phyloP scores from a whole-genome alignment of 225 moss, liverwort and hornwort species.

The Pseudisothecium myosuroides region DNA sequence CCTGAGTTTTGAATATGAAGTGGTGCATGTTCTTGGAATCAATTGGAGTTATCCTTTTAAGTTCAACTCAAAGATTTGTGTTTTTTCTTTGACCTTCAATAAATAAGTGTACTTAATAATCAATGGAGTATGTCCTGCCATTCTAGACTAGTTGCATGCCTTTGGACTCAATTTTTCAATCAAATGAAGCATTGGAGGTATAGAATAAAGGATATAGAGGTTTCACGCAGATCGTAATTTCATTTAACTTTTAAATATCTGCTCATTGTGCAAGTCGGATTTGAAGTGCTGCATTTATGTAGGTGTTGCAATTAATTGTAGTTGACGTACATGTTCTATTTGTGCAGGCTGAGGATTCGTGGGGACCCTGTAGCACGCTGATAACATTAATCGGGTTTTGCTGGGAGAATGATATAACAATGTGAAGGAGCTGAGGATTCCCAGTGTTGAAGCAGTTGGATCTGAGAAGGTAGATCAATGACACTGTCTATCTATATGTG shows the following conservation, averaged over 20 bases:
- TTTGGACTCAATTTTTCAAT: not conserved
- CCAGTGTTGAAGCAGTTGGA: not conserved
- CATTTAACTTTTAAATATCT: not conserved
- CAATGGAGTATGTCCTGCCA: not conserved
- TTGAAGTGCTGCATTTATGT: not conserved
- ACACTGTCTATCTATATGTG: not conserved
- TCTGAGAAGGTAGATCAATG: not conserved
- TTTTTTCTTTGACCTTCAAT: too few species aligned
- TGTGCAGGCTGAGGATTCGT: not conserved
- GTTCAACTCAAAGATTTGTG: not conserved
- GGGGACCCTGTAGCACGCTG: not conserved
- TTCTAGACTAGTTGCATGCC: fast-evolving
- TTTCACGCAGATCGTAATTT: too few species aligned
- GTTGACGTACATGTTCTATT: not conserved
- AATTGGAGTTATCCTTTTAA: not conserved
- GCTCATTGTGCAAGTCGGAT: too few species aligned
- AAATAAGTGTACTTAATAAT: too few species aligned
- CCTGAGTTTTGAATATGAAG: not conserved
- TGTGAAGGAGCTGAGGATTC: not conserved
- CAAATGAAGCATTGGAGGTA: not conserved
- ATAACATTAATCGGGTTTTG: too few species aligned
- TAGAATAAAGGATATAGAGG: too few species aligned
- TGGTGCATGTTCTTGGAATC: not conserved
- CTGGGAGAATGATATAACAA: not conserved
- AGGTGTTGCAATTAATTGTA: not conserved